A percentile compares a stretch with the other conserved stretches of the same genome.
These are phyloP conservation scores for Populus hybrid DNA, from an alignment of 441 rosid species.

Conservation along the genomic window DNA sequence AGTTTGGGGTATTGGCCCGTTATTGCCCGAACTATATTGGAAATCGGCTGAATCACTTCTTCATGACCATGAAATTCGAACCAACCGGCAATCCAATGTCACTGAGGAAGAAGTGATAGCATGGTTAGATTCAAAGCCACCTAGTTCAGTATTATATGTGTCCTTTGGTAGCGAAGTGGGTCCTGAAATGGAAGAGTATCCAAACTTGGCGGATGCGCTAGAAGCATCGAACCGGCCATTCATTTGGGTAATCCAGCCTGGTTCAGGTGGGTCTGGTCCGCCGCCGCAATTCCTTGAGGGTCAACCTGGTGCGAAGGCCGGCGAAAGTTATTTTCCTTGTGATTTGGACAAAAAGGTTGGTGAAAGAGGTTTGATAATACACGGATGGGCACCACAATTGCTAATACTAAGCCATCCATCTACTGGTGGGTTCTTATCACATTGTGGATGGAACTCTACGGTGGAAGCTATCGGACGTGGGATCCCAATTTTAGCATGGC, in stretches of 20 bases:
- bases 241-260: slow-evolving; percentile 44
- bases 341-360: slow-evolving; percentile 26
- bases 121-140: slow-evolving; percentile 46
- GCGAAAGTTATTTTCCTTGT: slow-evolving; percentile 22
- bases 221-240: slow-evolving; percentile 36
- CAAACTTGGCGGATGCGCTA: slow-evolving; percentile 31
- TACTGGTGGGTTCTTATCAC: slow-evolving; percentile 20
- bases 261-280: slow-evolving; percentile 31
- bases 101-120: slow-evolving; percentile 35
- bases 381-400: slow-evolving; percentile 43
- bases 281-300: slow-evolving; percentile 8
- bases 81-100: slow-evolving; percentile 24
- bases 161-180: slow-evolving; percentile 53
- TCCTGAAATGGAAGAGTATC: slow-evolving; percentile 36
- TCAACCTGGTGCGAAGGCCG: not conserved
- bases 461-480: slow-evolving; percentile 17
- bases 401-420: slow-evolving; percentile 42
- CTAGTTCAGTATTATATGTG: slow-evolving; percentile 41
- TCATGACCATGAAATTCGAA: slow-evolving; percentile 19
- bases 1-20: slow-evolving; percentile 35
- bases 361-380: slow-evolving; percentile 30
- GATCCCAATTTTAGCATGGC: slow-evolving; percentile 23
- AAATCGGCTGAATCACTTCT: slow-evolving; percentile 2
- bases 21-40: slow-evolving; percentile 21
- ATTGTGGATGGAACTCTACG: slow-evolving; percentile 19